Conservation (phyloP, 2,329 filamentous ascomycete genomes). For the Chaetomium globosum region DNA sequence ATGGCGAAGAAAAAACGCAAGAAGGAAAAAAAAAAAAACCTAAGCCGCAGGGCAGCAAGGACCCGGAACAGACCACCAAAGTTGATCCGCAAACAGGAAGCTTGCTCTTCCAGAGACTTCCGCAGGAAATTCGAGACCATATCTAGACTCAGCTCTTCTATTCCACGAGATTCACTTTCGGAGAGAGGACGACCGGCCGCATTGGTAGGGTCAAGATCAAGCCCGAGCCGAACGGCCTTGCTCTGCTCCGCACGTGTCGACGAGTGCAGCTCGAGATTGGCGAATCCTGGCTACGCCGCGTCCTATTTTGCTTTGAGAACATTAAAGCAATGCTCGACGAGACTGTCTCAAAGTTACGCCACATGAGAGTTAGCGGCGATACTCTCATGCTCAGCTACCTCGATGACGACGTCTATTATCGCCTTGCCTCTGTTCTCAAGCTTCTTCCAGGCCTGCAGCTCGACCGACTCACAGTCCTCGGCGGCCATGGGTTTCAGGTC, state of each 20-base stretch:
- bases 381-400: background rate
- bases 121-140: constrained; percentile 18
- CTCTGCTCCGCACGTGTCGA: constrained; percentile 13
- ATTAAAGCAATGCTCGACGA: constrained; percentile 12
- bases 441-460: constrained; percentile 20
- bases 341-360: constrained; percentile 14
- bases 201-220: background rate
- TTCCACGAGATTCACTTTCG: constrained; percentile 13
- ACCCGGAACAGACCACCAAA: background rate
- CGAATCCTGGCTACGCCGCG: constrained; percentile 15
- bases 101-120: constrained; percentile 15
- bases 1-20: too few species aligned
- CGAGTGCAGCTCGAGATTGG: constrained; percentile 14
- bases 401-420: background rate
- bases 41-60: too few species aligned
- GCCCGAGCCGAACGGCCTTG: constrained; percentile 13
- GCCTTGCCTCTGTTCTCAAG: constrained; percentile 10
- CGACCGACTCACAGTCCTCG: constrained; percentile 19
- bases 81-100: constrained; percentile 15
- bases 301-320: constrained; percentile 12
- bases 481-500: background rate
- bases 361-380: constrained; percentile 13
- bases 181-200: background rate
- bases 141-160: constrained; percentile 15
- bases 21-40: background rate